These are phyloP conservation scores for Stemphylium beticola DNA, from an alignment of 2,329 filamentous ascomycete genomes.

Conservation along the genomic window DNA sequence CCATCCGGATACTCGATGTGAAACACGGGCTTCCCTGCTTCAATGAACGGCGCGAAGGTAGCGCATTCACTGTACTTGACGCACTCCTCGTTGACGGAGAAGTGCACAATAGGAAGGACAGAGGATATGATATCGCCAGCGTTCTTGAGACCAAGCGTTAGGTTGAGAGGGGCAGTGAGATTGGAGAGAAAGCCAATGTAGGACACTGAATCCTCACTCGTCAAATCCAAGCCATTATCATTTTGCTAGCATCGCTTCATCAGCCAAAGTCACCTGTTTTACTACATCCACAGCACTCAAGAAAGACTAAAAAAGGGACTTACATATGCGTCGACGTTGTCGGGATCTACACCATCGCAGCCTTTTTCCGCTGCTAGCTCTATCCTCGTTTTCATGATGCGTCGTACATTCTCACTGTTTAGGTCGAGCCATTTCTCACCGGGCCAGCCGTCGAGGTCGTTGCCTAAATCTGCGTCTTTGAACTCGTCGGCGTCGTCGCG, in stretches of 20 bases:
- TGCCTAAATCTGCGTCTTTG: conserved; percentile 62
- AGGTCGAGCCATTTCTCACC: conserved; percentile 72
- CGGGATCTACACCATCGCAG: conserved; percentile 73
- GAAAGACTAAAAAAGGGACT: too few relatives aligned
- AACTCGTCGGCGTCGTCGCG: conserved; percentile 66
- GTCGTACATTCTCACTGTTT: conserved; percentile 63
- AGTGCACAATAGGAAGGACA: conserved; percentile 63
- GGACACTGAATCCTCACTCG: conserved; percentile 61
- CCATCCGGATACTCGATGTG: conserved; percentile 73
- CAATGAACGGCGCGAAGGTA: conserved; percentile 63
- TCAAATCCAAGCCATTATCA: conserved; percentile 67
- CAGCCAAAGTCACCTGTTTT: too few relatives aligned
- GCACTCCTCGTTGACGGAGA: conserved; percentile 75
- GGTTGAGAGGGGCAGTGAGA: conserved; percentile 59
- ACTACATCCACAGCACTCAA: too few relatives aligned
- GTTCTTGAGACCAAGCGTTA: conserved; percentile 74
- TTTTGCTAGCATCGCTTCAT: conserved; percentile 51
- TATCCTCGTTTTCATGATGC: conserved; percentile 68
- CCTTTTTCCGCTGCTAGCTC: conserved; percentile 65
- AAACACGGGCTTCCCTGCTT: conserved; percentile 70
- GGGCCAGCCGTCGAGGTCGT: conserved; percentile 66
- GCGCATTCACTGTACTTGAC: conserved; percentile 65
- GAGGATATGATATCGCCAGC: conserved; percentile 63
- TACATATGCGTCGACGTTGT: conserved; percentile 72
- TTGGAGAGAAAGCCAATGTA: conserved; percentile 67